Conservation (phyloP, 2,329 filamentous ascomycete genomes). For the Fusarium incarnatum region DNA sequence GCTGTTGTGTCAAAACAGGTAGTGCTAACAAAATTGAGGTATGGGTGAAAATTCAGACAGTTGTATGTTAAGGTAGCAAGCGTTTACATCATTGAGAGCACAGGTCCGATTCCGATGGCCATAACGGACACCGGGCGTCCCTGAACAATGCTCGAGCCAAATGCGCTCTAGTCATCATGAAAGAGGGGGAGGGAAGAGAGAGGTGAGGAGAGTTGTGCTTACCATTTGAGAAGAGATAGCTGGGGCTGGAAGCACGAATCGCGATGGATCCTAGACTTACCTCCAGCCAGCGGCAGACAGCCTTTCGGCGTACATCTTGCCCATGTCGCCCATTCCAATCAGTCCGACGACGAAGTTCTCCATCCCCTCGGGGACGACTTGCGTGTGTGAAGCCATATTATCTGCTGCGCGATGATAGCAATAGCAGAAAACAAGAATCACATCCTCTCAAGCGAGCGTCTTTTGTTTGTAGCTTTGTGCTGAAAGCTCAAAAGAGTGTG, state of each 20-base stretch:
- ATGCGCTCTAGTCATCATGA: slow-evolving; percentile 99
- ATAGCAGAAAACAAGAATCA: slow-evolving; percentile 44
- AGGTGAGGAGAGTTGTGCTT: slow-evolving; percentile 37
- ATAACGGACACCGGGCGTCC: slow-evolving; percentile 76
- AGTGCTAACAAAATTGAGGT: slow-evolving; percentile 22
- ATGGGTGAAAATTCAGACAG: slow-evolving; percentile 76
- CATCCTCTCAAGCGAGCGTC: slow-evolving; percentile 43
- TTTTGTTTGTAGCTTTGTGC: slow-evolving; percentile 20
- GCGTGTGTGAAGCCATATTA: slow-evolving; percentile 47
- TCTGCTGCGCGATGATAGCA: slow-evolving; percentile 42
- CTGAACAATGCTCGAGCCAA: slow-evolving; percentile 98
- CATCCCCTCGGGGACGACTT: slow-evolving; percentile 60
- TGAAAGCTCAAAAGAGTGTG: slow-evolving; percentile 29
- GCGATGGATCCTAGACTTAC: slow-evolving; percentile 61
- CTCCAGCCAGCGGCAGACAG: slow-evolving; percentile 95
- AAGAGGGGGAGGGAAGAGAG: slow-evolving; percentile 31
- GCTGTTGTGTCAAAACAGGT: slow-evolving; percentile 17
- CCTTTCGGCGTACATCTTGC: slow-evolving; percentile 94
- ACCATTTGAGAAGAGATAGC: slow-evolving; percentile 30
- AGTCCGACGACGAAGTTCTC: slow-evolving; percentile 85
- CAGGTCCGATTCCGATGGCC: slow-evolving; percentile 71
- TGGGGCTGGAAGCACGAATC: slow-evolving; percentile 27
- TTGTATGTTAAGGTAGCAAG: slow-evolving; percentile 89
- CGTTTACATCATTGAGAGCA: slow-evolving; percentile 97
- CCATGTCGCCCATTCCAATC: slow-evolving; percentile 99